These are phyloP conservation scores for Crucihimalaya himalaica DNA, from an alignment of 345 rosid genomes.

Conservation along the genomic window DNA sequence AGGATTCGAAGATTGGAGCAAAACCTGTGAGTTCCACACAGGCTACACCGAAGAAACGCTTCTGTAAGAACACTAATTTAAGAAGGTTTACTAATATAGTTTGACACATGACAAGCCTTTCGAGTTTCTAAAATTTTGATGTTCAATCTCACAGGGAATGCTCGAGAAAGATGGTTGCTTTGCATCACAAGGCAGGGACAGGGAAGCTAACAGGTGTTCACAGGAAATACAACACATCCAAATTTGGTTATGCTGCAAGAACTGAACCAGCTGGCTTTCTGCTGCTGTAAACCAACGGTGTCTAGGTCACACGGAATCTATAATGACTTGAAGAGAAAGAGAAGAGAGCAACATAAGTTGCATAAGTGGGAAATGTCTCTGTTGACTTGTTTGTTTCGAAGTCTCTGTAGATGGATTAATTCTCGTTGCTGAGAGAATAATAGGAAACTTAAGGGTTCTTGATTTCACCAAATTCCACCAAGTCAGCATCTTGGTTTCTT, in stretches of 20 bases:
- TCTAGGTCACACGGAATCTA: neutral
- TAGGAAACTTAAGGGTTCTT: neutral
- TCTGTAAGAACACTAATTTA: conserved; percentile 36
- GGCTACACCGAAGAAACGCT: conserved; percentile 52
- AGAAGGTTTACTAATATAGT: neutral
- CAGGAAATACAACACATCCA: conserved; percentile 79
- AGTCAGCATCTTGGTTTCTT: neutral
- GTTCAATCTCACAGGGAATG: conserved; percentile 58
- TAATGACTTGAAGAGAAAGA: conserved; percentile 16
- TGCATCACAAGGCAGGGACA: conserved; percentile 74
- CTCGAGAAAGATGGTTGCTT: conserved; percentile 70
- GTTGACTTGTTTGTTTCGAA: neutral
- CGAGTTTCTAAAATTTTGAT: neutral
- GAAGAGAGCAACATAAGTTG: conserved; percentile 24
- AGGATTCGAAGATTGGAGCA: conserved; percentile 51
- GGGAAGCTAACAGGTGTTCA: conserved; percentile 86
- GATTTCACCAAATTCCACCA: neutral
- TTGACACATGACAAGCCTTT: neutral
- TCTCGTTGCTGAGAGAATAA: conserved; percentile 13
- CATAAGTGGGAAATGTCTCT: conserved; percentile 1
- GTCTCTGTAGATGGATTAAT: neutral
- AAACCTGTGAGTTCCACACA: conserved; percentile 51
- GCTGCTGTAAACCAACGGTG: conserved; percentile 32
- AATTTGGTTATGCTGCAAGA: conserved; percentile 74
- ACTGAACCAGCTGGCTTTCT: conserved; percentile 64